Evolutionary conservation across 2,329 filamentous ascomycete genomes (phyloP).

Genomic region (Monosporascus sp.): DNA sequence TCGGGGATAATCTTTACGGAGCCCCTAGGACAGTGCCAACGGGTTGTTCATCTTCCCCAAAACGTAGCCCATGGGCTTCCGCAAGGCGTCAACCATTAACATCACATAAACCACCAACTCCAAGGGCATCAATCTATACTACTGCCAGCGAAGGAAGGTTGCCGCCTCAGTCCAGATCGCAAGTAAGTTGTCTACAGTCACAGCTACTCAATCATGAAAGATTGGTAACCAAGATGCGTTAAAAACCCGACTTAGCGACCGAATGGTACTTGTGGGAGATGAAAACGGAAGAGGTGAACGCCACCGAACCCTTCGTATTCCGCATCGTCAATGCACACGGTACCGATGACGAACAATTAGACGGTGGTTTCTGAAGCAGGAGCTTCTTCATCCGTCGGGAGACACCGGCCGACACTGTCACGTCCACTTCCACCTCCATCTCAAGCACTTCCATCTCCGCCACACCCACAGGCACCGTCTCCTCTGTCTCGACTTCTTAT

Average conservation of each 20-base stretch:
- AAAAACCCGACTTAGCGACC: conserved; percentile 3
- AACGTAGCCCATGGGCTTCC: not conserved
- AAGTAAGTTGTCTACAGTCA: not conserved
- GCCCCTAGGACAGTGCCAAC: conserved; percentile 1
- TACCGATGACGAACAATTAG: too few species aligned
- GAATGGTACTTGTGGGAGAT: conserved; percentile 5
- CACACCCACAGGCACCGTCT: too few species aligned
- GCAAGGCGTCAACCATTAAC: conserved; percentile 3
- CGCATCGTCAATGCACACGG: conserved; percentile 15
- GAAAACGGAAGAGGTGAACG: not conserved
- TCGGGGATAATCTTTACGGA: not conserved
- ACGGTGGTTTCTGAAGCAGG: too few species aligned
- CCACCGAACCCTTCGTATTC: conserved; percentile 7
- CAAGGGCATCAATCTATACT: conserved; percentile 3
- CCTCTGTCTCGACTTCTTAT: too few species aligned
- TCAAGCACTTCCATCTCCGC: too few species aligned
- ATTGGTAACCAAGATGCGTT: not conserved
- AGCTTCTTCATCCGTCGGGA: too few species aligned
- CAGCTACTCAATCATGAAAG: not conserved
- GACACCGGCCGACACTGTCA: too few species aligned
- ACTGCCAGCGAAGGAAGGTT: conserved; percentile 3
- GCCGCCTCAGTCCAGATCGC: conserved; percentile 1
- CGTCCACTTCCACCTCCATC: too few species aligned
- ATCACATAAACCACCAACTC: conserved; percentile 3
- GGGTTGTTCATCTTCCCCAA: conserved; percentile 3